A percentile compares a stretch with the other conserved stretches of the same genome.
Conservation (phyloP, 345 rosid genomes). For the Cardamine chenopodiifolia region DNA sequence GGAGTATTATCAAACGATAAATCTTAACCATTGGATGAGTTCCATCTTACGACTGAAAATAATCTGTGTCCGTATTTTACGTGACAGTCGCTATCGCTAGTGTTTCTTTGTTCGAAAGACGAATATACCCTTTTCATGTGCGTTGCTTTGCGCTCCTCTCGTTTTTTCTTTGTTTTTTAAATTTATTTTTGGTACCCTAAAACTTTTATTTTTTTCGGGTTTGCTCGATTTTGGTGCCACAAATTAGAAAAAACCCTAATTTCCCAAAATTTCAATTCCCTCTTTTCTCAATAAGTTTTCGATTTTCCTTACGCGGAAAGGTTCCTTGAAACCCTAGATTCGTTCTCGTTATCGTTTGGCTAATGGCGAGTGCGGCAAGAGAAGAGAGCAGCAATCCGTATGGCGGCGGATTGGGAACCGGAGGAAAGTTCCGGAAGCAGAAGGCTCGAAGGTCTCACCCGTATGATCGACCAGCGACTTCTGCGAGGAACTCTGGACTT, state of each 20-base stretch:
- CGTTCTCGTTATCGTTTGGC: conserved; percentile 25
- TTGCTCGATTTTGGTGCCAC: conserved; percentile 34
- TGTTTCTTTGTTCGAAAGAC: not conserved
- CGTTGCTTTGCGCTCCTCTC: conserved; percentile 42
- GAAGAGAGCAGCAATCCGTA: conserved; percentile 49
- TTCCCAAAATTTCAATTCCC: not conserved
- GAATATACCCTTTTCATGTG: conserved; percentile 36
- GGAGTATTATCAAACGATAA: not conserved
- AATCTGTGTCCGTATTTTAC: not conserved
- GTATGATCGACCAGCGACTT: conserved; percentile 67
- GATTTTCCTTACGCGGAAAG: conserved; percentile 36
- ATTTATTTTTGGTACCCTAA: conserved; percentile 24
- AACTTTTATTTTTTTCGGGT: not conserved
- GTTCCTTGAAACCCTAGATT: conserved; percentile 49
- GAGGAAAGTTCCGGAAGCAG: conserved; percentile 76
- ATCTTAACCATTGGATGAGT: not conserved
- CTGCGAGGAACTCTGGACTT: conserved; percentile 50
- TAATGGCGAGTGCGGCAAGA: conserved; percentile 56
- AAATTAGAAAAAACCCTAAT: conserved; percentile 56
- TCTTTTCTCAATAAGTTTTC: conserved; percentile 29
- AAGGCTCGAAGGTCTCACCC: conserved; percentile 65
- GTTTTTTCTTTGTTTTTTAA: conserved; percentile 4
- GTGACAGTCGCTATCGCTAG: conserved; percentile 25
- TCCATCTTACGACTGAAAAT: conserved; percentile 22
- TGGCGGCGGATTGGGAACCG: conserved; percentile 52